Evolutionary conservation across 176 grass and related monocot genomes (phyloP).

Genomic region (Triticum dicoccoides): DNA sequence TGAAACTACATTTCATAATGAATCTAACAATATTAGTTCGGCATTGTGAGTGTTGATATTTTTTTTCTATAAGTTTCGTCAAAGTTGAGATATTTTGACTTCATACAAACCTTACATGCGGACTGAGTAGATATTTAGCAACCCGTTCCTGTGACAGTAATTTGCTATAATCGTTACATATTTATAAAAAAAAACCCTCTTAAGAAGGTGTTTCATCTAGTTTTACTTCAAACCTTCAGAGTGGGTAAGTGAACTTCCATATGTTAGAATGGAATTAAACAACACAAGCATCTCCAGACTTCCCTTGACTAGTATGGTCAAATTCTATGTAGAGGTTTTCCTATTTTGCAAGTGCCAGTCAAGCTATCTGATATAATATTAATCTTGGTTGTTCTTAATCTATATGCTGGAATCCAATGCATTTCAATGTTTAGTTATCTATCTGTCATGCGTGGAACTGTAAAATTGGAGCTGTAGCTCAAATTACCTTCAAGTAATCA

Average conservation of each 20-base stretch:
- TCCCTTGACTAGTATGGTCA: background rate
- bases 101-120: too few relatives aligned
- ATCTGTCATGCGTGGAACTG: background rate
- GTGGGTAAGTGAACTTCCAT: conserved; percentile 10
- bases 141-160: background rate
- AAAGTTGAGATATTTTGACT: too few relatives aligned
- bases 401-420: background rate
- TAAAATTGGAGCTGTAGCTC: background rate
- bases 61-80: too few relatives aligned
- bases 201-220: conserved; percentile 2
- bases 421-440: background rate
- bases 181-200: background rate
- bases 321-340: background rate
- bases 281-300: background rate
- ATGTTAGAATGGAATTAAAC: background rate
- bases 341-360: background rate
- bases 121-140: background rate
- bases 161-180: background rate
- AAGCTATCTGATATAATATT: background rate
- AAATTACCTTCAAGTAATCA: background rate
- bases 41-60: too few relatives aligned
- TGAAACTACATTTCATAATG: too few relatives aligned
- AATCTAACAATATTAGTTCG: too few relatives aligned
- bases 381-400: background rate
- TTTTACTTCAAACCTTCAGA: background rate